Conservation (phyloP, 2,329 filamentous ascomycete genomes). For the Claviceps paspali region DNA sequence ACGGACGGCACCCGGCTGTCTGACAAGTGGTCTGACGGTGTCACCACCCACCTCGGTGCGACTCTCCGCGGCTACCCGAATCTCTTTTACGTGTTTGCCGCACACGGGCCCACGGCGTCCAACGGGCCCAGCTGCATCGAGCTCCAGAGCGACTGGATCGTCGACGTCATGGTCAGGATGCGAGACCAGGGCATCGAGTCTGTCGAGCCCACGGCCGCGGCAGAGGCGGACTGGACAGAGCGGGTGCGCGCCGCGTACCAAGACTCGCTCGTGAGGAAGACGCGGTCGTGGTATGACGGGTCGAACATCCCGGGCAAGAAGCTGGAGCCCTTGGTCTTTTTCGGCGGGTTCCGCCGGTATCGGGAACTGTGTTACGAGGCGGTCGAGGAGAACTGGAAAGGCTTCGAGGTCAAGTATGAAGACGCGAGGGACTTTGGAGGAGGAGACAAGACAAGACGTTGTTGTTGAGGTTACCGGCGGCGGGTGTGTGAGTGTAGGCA, state of each 20-base stretch:
- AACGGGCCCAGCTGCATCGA: slow-evolving; percentile 9
- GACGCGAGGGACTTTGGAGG: no score
- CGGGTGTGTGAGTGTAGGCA: no score
- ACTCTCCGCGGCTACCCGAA: neutral
- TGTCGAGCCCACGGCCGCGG: neutral
- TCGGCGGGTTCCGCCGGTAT: neutral
- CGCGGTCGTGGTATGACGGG: slow-evolving; percentile 1
- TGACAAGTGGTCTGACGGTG: neutral
- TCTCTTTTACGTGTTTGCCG: slow-evolving; percentile 4
- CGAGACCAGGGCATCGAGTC: neutral
- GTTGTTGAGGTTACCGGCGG: no score
- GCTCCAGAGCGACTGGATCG: slow-evolving; percentile 4
- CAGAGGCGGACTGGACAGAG: neutral
- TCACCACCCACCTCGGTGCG: neutral
- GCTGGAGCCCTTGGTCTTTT: slow-evolving; percentile 1
- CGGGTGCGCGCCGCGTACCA: neutral
- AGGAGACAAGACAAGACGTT: no score
- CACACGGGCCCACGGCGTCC: slow-evolving; percentile 7
- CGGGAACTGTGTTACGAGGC: neutral
- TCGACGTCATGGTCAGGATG: neutral
- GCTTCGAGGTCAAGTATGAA: neutral
- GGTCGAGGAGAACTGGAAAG: neutral
- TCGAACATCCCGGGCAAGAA: slow-evolving; percentile 1
- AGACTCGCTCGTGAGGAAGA: neutral
- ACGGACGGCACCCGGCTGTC: neutral